Evolutionary conservation across 257 asterid species (phyloP).

Genomic region (Forsythia viridissima): DNA sequence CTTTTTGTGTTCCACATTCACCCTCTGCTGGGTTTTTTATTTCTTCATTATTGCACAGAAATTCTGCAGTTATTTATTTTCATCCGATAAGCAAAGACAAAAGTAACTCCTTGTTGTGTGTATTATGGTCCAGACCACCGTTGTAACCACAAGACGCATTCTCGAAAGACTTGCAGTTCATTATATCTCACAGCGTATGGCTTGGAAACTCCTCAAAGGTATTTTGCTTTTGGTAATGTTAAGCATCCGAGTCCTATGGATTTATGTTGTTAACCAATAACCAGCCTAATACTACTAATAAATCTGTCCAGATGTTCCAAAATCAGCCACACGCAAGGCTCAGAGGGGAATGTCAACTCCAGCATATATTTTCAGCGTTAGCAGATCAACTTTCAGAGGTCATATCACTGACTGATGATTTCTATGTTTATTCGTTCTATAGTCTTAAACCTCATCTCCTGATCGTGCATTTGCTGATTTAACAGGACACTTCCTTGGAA

Average conservation of each 20-base stretch:
- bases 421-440: background rate
- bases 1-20: background rate
- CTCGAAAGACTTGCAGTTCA: constrained; percentile 87
- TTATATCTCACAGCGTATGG: constrained; percentile 80
- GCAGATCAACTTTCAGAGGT: constrained; percentile 91
- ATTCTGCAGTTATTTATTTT: background rate
- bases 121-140: constrained; percentile 55
- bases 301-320: constrained; percentile 65
- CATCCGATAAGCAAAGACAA: background rate
- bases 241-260: background rate
- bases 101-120: constrained; percentile 6
- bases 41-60: background rate
- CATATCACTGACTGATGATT: background rate
- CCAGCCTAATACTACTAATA: constrained; percentile 6
- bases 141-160: constrained; percentile 74
- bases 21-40: background rate
- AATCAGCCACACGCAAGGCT: constrained; percentile 91
- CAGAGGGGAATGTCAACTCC: constrained; percentile 60
- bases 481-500: constrained; percentile 84
- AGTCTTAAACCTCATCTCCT: constrained; percentile 14
- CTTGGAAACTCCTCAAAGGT: constrained; percentile 99
- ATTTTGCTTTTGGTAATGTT: constrained; percentile 14
- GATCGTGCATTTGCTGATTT: constrained; percentile 14
- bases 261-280: background rate
- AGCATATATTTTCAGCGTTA: constrained; percentile 52